Base-by-base conservation (phyloP, 495 filamentous ascomycete genomes). In the Penicillium manginii region DNA sequence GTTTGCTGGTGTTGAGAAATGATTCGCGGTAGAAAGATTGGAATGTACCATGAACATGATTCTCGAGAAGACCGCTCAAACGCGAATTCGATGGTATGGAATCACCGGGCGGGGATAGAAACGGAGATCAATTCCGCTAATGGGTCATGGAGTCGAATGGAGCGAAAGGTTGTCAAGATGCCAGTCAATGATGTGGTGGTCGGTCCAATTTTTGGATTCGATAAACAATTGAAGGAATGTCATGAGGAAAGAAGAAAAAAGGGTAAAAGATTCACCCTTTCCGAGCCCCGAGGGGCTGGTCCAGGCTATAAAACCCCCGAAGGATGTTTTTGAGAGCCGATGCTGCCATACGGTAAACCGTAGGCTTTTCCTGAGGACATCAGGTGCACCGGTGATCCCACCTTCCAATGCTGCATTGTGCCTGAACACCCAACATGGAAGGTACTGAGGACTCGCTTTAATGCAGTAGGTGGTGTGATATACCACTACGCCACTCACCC, bases 401-500 rank as follows among this genome's bases (percentile, higher is more conserved):
- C 26, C 26, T 8, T 1, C 26, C 26, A 29, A 8, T n/a, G 26
- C 9, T 29, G 26, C 9, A 29, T 29, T 8, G 26, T 8, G 26
- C 26, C 26, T 5, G 26, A 29, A 8, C 26, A n/a, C 17, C 12
- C 35, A 39, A 12, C 35, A n/a, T 14, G 35, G 35, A 4, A n/a
- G 15, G 8, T 9, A 31, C 22, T 32, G n/a, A 14, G 39, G 40
- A 46, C 52, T 55, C 40, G 52, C 52, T 45, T 55, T 45, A 45
- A 37, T 47, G 40, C 40, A 46, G 52, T 23, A 47, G 17, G 17
- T 21, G 45, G 40, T 9, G 1, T 14, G n/a, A 23, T 46, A 49
- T 23, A 37, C 43, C 19, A 37, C 32, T 48, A 50, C 52, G 32
- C 50, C 50, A 53, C 51, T 53, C 51, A 53, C 51, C 50, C 50